Percentiles rank a stretch among this genome's conserved stretches.
Evolutionary conservation across 106 monocot species (phyloP).

Genomic region (Acanthochlamys bracteata): DNA sequence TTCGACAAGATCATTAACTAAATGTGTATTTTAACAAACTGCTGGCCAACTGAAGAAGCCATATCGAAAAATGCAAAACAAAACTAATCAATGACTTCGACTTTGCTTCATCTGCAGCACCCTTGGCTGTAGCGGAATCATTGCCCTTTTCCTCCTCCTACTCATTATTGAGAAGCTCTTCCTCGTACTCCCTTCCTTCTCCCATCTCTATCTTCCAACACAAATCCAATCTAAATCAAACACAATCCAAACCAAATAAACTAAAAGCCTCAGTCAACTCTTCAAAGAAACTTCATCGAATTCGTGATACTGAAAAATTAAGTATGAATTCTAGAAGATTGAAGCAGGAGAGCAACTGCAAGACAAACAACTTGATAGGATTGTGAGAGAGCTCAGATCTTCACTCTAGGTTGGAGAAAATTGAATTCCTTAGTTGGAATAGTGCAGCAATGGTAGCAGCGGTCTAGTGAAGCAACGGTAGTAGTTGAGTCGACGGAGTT

Average conservation of each 20-base stretch:
- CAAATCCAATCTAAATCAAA: neutral
- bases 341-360: no score
- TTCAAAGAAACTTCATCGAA: neutral
- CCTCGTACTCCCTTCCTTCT: conserved; percentile 80
- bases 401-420: no score
- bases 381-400: no score
- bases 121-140: conserved; percentile 53
- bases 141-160: conserved; percentile 84
- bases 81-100: neutral
- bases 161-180: conserved; percentile 96
- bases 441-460: no score
- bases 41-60: neutral
- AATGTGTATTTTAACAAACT: no score
- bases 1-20: no score
- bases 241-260: neutral
- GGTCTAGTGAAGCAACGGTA: no score
- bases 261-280: neutral
- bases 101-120: conserved; percentile 44
- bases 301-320: no score
- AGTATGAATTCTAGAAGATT: no score
- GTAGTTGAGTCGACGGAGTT: no score
- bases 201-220: conserved; percentile 34
- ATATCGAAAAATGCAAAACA: neutral
- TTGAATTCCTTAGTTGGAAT: no score
- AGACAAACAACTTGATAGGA: no score